A percentile compares a stretch with the other conserved stretches of the same genome.
Conservation (phyloP, 768 basidiomycete genomes). For the Coprinopsis sp. region DNA sequence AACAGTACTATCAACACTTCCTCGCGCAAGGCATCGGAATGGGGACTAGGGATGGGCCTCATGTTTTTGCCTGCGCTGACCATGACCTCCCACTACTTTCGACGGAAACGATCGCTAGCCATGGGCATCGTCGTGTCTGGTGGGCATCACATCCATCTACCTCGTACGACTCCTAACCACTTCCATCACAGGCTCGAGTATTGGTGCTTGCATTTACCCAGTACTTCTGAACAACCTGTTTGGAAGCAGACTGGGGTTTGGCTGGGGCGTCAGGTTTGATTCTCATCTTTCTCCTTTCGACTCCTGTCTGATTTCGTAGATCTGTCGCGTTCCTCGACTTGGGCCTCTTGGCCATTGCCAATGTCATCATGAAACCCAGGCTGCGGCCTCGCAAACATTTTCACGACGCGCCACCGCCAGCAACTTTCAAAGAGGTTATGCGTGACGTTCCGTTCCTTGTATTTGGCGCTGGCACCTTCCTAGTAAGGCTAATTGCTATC, state of each 20-base stretch:
- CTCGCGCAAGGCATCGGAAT: constrained; percentile 53
- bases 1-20: constrained; percentile 49
- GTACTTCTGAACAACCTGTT: constrained; percentile 49
- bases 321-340: constrained; percentile 44
- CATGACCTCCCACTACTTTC: constrained; percentile 53
- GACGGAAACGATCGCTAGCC: constrained; percentile 41
- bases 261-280: constrained; percentile 38
- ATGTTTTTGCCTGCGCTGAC: constrained; percentile 50
- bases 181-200: constrained; percentile 33
- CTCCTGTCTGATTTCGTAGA: constrained; percentile 20
- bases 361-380: constrained; percentile 39
- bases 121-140: constrained; percentile 55
- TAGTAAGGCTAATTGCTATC: constrained; percentile 22
- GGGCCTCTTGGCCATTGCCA: constrained; percentile 39
- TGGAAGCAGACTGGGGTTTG: constrained; percentile 30
- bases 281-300: neutral
- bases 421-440: constrained; percentile 30
- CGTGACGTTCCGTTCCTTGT: constrained; percentile 39
- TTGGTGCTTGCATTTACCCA: constrained; percentile 50
- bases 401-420: constrained; percentile 18
- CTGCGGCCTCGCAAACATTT: constrained; percentile 25
- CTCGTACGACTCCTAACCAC: constrained; percentile 1
- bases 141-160: constrained; percentile 12
- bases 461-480: constrained; percentile 37
- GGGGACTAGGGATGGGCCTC: constrained; percentile 52